A percentile compares a stretch with the other conserved stretches of the same genome.
phyloP scores from a whole-genome alignment of 1,139 yeast genomes.

The Magnusiomyces fungicola region DNA sequence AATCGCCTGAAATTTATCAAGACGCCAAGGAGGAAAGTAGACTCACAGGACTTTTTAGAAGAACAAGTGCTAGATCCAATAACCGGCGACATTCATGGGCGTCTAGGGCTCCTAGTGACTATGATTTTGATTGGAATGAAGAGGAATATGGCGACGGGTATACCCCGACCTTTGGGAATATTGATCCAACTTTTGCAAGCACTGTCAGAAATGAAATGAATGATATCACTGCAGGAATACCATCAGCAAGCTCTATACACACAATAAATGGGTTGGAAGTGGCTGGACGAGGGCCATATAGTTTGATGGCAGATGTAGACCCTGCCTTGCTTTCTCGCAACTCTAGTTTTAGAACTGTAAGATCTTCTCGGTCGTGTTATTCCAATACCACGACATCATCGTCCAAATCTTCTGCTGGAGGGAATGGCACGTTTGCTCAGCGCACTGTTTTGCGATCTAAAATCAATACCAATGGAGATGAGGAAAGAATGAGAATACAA shows the following conservation, averaged over 20 bases:
- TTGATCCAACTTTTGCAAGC: too few relatives aligned
- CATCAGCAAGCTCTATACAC: background rate
- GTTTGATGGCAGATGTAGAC: background rate
- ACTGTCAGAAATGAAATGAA: background rate
- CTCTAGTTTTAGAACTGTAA: background rate
- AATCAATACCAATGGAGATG: background rate
- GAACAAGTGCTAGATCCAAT: background rate
- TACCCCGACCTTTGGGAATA: background rate
- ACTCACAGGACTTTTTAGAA: too few relatives aligned
- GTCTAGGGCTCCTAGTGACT: background rate
- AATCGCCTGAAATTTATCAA: background rate
- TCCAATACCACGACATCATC: background rate
- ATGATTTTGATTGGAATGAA: background rate
- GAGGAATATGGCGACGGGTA: background rate
- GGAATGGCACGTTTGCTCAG: background rate
- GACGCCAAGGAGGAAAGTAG: background rate
- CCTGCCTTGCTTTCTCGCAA: background rate
- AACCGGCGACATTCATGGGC: background rate
- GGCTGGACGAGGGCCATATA: background rate
- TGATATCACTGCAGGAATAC: background rate
- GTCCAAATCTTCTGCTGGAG: conserved; percentile 4
- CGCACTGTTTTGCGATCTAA: background rate
- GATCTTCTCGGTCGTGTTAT: background rate
- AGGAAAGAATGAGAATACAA: background rate
- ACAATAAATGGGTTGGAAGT: background rate